Base-by-base conservation (phyloP, 192 early-diverging fungal genomes). In the Coemansia sp. region DNA sequence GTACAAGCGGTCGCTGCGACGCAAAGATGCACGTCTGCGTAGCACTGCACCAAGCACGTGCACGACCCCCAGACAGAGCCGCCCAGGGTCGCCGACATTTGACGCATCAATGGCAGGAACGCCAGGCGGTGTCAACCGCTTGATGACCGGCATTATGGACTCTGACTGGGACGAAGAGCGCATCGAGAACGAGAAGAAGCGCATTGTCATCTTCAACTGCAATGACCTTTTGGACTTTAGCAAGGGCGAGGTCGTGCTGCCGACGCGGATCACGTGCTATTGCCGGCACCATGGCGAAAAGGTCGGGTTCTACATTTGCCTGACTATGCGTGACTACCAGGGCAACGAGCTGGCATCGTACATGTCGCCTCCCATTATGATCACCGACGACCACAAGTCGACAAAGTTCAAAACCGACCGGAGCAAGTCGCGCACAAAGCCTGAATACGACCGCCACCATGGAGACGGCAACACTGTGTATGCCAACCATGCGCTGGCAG, bases 331-430 rank as follows among this genome's bases (percentile, higher is more conserved):
- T 21, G 92, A 98, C 71, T 63, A 84, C 51, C 73, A 75, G 57
- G 84, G 85, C 64, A 67, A 73, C 15, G 73, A 91, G 35, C 74
- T 96, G 30, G 94, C 95, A 10, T 85, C 84, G 10, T 93, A 92
- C 23, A 75, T 92, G 39, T 94, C 94, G 21, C 89, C 94, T 6
- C 93, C 95, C 9, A 96, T 98, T 57, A 89, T 96, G 88, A 95
- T 98, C 72, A 98, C 95, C 6, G 95, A 98, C 66, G 95, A 98
- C 79, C 95, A 98, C 86, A 98, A 98, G 77, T 93, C 91, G 13
- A 86, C 90, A 23, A 92, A 92, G 68, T 67, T 80, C 39, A 88
- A 87, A 67, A 74, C 69, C 8, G 75, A 79, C 57, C 68, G 79
- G 29, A 82, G 66, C 46, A 85, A 81, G 51, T 73, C 68, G 28